Evolutionary conservation across 129 eudicot species (phyloP).

Genomic region (Tagetes patula): DNA sequence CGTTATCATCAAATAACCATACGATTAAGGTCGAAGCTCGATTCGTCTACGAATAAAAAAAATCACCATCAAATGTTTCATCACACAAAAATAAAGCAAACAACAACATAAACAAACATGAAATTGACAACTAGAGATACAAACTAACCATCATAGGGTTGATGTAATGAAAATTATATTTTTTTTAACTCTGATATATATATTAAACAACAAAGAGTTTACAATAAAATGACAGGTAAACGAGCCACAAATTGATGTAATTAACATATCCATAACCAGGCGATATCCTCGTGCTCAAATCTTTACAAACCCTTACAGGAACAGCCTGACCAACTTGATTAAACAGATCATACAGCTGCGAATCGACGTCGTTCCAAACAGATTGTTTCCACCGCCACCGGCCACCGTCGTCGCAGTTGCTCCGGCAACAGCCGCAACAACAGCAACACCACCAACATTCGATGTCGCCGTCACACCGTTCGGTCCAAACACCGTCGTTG

Average conservation of each 20-base stretch:
- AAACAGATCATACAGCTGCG: constrained; percentile 75
- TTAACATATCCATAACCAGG: constrained; percentile 88
- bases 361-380: constrained; percentile 57
- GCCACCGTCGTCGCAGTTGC: constrained; percentile 34
- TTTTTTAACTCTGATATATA: no score
- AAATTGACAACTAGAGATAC: background rate
- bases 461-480: constrained; percentile 29
- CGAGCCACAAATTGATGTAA: no score
- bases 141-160: constrained; percentile 63
- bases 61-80: no score
- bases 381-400: constrained; percentile 32
- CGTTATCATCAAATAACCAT: no score
- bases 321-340: constrained; percentile 80
- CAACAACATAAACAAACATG: background rate
- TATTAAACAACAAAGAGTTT: no score
- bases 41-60: no score
- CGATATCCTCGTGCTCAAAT: constrained; percentile 54
- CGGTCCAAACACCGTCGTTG: constrained; percentile 39
- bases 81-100: background rate
- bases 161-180: no score
- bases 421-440: constrained; percentile 23
- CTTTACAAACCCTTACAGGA: constrained; percentile 84
- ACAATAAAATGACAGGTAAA: no score
- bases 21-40: no score
- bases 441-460: no score